A percentile compares a stretch with the other conserved stretches of the same genome.
Evolutionary conservation across 495 filamentous ascomycete species (phyloP).

Genomic region (Astrothelium macrocarpum): DNA sequence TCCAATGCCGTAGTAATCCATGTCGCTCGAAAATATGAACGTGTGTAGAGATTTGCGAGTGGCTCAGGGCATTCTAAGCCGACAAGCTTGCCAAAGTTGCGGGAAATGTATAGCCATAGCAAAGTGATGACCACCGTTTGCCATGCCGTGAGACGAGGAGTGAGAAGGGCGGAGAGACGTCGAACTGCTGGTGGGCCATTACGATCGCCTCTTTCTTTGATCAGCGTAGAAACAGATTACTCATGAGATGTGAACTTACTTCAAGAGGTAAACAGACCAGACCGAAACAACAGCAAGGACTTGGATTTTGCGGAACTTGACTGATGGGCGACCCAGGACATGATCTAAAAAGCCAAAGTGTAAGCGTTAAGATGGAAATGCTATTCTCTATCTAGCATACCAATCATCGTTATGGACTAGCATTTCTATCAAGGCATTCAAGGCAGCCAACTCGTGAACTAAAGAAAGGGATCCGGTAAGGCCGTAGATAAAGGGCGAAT

Average conservation of each 20-base stretch:
- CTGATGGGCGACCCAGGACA: slow-evolving; percentile 81
- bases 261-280: slow-evolving; percentile 71
- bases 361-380: neutral
- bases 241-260: slow-evolving; percentile 43
- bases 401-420: neutral
- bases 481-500: too few relatives aligned
- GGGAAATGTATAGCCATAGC: slow-evolving; percentile 80
- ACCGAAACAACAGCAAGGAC: slow-evolving; percentile 84
- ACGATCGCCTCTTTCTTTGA: slow-evolving; percentile 56
- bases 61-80: slow-evolving; percentile 90
- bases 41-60: slow-evolving; percentile 84
- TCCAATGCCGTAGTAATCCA: slow-evolving; percentile 93
- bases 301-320: slow-evolving; percentile 84
- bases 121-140: slow-evolving; percentile 81
- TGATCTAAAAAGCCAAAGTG: slow-evolving; percentile 51
- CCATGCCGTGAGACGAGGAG: slow-evolving; percentile 67
- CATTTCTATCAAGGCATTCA: neutral
- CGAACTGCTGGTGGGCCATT: slow-evolving; percentile 78
- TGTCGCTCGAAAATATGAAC: slow-evolving; percentile 94
- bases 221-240: slow-evolving; percentile 11
- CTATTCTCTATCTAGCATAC: neutral
- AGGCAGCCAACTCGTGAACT: neutral
- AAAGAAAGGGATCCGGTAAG: neutral
- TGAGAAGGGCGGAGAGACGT: slow-evolving; percentile 58
- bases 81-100: slow-evolving; percentile 87